These are phyloP conservation scores for Sporothrix euskadiensis DNA, from an alignment of 2,329 filamentous ascomycete genomes.

Conservation along the genomic window DNA sequence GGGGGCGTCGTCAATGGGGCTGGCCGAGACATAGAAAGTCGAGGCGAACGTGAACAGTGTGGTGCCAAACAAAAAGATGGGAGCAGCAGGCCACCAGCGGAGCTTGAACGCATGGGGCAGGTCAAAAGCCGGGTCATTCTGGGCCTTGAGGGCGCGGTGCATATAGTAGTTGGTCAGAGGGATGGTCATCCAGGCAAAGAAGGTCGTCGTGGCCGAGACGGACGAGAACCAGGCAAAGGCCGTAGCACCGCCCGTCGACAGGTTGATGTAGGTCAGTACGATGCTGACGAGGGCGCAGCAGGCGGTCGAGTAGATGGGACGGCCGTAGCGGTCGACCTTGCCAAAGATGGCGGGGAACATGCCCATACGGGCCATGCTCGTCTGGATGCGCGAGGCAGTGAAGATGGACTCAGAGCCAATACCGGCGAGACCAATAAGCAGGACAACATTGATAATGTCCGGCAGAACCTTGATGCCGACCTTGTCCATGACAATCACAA, in stretches of 20 bases:
- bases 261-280: constrained; percentile 31
- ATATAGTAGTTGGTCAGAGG: constrained; percentile 29
- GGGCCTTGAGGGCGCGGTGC: constrained; percentile 28
- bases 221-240: constrained; percentile 30
- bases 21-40: constrained; percentile 28
- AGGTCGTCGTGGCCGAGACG: constrained; percentile 29
- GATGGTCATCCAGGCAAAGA: constrained; percentile 31
- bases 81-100: constrained; percentile 23
- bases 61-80: constrained; percentile 24
- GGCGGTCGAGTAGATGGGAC: constrained; percentile 26
- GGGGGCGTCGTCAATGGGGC: constrained; percentile 26
- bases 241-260: constrained; percentile 26
- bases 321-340: constrained; percentile 26
- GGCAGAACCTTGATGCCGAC: constrained; percentile 53
- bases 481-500: constrained; percentile 46
- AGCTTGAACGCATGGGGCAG: constrained; percentile 28
- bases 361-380: constrained; percentile 30
- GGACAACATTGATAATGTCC: constrained; percentile 59
- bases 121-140: constrained; percentile 27
- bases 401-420: constrained; percentile 31
- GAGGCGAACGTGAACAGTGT: constrained; percentile 27
- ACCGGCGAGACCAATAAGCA: constrained; percentile 35
- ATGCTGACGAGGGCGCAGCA: constrained; percentile 25
- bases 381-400: constrained; percentile 30
- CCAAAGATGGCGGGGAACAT: constrained; percentile 30